Percentiles rank a stretch among this genome's conserved stretches.
phyloP scores from a whole-genome alignment of 768 basidiomycete genomes.

The Dentipellis fragilis region DNA sequence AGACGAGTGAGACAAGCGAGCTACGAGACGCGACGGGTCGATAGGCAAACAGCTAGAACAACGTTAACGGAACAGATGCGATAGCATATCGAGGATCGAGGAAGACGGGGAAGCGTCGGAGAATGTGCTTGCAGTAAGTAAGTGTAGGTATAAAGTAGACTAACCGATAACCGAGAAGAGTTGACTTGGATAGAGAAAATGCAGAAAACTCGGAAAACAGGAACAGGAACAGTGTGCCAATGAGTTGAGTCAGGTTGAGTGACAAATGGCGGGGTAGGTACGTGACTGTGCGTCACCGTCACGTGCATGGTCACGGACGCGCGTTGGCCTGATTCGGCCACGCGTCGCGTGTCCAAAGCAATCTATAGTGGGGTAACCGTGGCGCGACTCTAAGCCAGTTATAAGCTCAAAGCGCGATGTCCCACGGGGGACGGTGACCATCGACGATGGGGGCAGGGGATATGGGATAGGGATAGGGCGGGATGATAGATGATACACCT shows the following conservation, averaged over 20 bases:
- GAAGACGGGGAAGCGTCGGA: neutral
- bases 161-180: too few relatives aligned
- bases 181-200: too few relatives aligned
- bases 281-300: neutral
- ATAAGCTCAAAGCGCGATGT: too few relatives aligned
- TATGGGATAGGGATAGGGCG: neutral
- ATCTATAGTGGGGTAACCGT: too few relatives aligned
- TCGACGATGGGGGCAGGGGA: neutral
- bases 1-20: too few relatives aligned
- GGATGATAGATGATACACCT: neutral
- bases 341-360: neutral
- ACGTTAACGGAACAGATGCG: neutral
- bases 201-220: too few relatives aligned
- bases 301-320: neutral
- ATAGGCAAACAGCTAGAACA: neutral
- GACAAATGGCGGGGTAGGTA: neutral
- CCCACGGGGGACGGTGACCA: too few relatives aligned
- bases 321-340: neutral
- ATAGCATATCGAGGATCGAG: neutral
- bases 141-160: too few relatives aligned
- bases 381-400: too few relatives aligned
- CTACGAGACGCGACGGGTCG: too few relatives aligned
- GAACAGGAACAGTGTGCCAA: too few relatives aligned
- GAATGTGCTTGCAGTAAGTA: neutral
- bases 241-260: neutral